These are phyloP conservation scores for Peterozyma xylosa DNA, from an alignment of 805 yeast species.

Conservation along the genomic window DNA sequence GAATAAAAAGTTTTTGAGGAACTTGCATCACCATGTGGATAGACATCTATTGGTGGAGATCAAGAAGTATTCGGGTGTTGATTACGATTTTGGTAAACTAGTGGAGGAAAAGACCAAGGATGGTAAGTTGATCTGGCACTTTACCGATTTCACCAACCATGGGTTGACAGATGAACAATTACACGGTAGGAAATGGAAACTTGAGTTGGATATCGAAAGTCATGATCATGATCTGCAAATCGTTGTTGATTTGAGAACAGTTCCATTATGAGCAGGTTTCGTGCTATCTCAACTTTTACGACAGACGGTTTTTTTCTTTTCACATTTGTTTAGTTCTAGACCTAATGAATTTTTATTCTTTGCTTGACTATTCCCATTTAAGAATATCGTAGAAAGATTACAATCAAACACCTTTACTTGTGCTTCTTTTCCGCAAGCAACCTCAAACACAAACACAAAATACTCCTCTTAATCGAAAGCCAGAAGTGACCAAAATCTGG, in stretches of 20 bases:
- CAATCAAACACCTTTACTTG: too few relatives aligned
- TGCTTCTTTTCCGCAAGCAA: too few relatives aligned
- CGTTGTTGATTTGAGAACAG: constrained; percentile 43
- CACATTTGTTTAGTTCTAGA: too few relatives aligned
- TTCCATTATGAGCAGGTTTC: too few relatives aligned
- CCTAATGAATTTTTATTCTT: too few relatives aligned
- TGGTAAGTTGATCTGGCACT: constrained; percentile 55
- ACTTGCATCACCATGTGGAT: constrained; percentile 67
- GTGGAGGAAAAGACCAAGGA: constrained; percentile 41
- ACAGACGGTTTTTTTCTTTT: too few relatives aligned
- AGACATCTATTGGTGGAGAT: constrained; percentile 66
- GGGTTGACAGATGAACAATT: constrained; percentile 30
- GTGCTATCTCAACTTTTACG: too few relatives aligned
- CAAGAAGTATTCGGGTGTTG: constrained; percentile 51
- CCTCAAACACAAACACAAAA: too few relatives aligned
- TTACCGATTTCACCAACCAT: constrained; percentile 49
- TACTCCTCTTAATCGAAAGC: too few relatives aligned
- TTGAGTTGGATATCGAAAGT: constrained; percentile 56
- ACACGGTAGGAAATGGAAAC: constrained; percentile 52
- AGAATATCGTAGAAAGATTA: too few relatives aligned
- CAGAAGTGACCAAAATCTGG: too few relatives aligned
- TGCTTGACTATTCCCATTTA: too few relatives aligned
- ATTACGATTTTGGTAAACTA: constrained; percentile 28
- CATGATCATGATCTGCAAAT: constrained; percentile 62
- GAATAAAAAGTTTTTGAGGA: constrained; percentile 63